phyloP scores from a whole-genome alignment of 768 basidiomycete genomes.

The Zangia roseola region DNA sequence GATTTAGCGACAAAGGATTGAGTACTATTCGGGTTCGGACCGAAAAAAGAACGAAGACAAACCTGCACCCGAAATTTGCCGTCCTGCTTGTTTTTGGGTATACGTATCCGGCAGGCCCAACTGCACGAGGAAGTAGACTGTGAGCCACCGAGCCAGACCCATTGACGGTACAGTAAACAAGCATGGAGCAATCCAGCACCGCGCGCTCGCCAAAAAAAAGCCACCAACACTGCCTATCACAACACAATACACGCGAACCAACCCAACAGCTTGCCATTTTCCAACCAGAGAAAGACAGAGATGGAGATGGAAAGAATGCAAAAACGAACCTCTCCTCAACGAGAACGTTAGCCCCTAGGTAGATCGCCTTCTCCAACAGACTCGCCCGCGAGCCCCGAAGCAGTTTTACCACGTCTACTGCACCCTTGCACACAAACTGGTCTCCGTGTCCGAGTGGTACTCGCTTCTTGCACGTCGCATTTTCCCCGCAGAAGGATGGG shows the following conservation, averaged over 20 bases:
- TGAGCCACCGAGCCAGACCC: slow-evolving; percentile 1
- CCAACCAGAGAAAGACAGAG: neutral
- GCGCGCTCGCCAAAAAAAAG: neutral
- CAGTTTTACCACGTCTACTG: slow-evolving; percentile 58
- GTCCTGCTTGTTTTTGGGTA: slow-evolving; percentile 48
- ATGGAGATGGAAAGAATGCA: neutral
- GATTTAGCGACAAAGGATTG: neutral
- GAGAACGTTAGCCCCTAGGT: slow-evolving; percentile 56
- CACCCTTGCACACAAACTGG: slow-evolving; percentile 57
- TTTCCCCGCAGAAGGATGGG: slow-evolving; percentile 29
- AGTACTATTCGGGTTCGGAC: neutral
- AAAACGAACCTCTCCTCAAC: slow-evolving; percentile 66
- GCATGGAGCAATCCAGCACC: neutral
- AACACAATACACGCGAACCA: too few species aligned
- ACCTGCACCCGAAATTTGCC: slow-evolving; percentile 64
- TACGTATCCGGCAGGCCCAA: slow-evolving; percentile 62
- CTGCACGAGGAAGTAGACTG: slow-evolving; percentile 32
- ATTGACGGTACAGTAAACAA: too few species aligned
- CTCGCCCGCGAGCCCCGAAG: slow-evolving; percentile 52
- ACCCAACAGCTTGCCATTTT: neutral
- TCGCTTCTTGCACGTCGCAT: slow-evolving; percentile 25
- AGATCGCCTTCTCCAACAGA: slow-evolving; percentile 49
- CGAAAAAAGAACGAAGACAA: slow-evolving; percentile 16
- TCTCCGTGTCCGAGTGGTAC: slow-evolving; percentile 39
- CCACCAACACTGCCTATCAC: neutral